Conservation (phyloP, 2,329 filamentous ascomycete species). For the Plectosphaerella cucumerina region DNA sequence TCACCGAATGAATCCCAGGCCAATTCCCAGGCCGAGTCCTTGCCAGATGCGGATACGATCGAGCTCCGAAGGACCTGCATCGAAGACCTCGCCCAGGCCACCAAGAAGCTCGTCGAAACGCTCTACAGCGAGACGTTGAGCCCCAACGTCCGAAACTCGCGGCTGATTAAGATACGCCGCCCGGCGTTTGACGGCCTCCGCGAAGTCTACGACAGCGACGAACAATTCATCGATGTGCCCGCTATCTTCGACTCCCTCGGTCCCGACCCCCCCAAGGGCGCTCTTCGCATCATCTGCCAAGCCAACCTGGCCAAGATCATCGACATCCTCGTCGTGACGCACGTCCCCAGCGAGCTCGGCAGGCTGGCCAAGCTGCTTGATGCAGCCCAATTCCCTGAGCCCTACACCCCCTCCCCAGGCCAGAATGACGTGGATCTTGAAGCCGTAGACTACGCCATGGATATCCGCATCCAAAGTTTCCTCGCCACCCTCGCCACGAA, state of each 20-base stretch:
- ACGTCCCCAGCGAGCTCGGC: conserved; percentile 6
- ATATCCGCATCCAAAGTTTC: conserved; percentile 30
- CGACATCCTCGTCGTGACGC: conserved; percentile 15
- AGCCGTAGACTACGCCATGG: conserved; percentile 21
- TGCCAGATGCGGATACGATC: no score
- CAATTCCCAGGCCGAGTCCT: no score
- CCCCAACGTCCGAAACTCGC: not conserved
- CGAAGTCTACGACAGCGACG: conserved; percentile 16
- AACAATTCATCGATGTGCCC: conserved; percentile 23
- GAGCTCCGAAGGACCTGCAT: conserved; percentile 17
- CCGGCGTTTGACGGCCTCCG: conserved; percentile 19
- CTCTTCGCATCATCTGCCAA: conserved; percentile 17
- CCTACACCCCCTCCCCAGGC: conserved; percentile 17
- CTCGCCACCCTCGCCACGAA: conserved; percentile 20
- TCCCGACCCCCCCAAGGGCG: not conserved
- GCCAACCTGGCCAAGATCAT: conserved; percentile 32
- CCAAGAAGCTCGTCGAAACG: conserved; percentile 21
- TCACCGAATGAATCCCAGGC: no score
- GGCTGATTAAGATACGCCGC: conserved; percentile 8
- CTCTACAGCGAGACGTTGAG: conserved; percentile 14
- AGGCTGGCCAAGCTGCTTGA: conserved; percentile 11
- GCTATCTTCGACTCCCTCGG: conserved; percentile 3
- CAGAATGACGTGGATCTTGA: conserved; percentile 8
- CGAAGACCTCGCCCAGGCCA: conserved; percentile 19
- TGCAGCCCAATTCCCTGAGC: conserved; percentile 19